Evolutionary conservation across 129 eudicot genomes (phyloP), one percentile per base, ranked within the genome.

Genomic region (carrot (Daucus carota)): DNA sequence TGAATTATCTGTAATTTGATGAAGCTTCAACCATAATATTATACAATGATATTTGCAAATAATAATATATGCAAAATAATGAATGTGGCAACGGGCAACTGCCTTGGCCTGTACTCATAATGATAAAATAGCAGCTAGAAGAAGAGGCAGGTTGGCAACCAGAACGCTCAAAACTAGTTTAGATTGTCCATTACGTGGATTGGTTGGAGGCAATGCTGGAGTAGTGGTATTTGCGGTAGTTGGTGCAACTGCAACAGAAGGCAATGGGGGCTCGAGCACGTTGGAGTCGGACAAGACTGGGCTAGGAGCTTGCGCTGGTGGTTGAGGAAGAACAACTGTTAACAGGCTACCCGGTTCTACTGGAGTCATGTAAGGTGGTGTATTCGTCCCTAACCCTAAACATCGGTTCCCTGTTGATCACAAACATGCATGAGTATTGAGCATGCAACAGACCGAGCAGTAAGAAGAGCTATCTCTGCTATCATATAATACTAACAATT

Each of bases 231-330:
- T 45, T 26, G 8, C 4, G 15, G 69, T 13, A 8, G 73, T 16
- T 20, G 74, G 84, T 46, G n/a, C 46, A 36, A 20, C 8, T 20
- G 48, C 62, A 32, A 79, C 77, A 3, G 89, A 81, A 18, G 92
- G 94, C 20, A 93, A 54, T 73, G 98, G 92, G 26, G 85, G 82
- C 76, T 87, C 90, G 0, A 72, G 63, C 79, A 93, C 97, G 4
- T 86, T 94, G 3, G 42, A 44, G 0, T 74, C 96, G 2, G 84
- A 74, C 73, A 93, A 78, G 47, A 88, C 48, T 0, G 96, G 91
- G 75, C 62, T 74, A 44, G 98, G 98, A 84, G 97, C 89, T 74
- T 74, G 79, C 12, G 89, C 91, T 76, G 97, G 98, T 57, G 98
- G 98, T 70, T 84, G 24, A 10, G 17, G 3, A 6, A 6, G 9